Percentiles rank a stretch among this genome's conserved stretches.
These are phyloP conservation scores for Geotrichum siamense DNA, from an alignment of 1,139 yeast genomes.

Conservation along the genomic window DNA sequence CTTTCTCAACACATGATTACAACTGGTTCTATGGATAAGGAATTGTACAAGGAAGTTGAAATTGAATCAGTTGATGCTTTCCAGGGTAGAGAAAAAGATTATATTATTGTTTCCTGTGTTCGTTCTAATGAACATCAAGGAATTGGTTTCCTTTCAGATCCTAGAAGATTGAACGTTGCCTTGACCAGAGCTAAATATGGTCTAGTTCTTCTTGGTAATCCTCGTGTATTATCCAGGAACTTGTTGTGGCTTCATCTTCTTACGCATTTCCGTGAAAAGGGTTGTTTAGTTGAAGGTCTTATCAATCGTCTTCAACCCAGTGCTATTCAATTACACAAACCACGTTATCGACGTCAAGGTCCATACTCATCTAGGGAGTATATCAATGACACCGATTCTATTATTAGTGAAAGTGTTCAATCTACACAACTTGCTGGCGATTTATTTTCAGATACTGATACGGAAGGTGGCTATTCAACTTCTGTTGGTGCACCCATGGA, in stretches of 20 bases:
- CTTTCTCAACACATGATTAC: constrained; percentile 70
- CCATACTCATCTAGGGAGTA: constrained; percentile 3
- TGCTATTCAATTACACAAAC: constrained; percentile 42
- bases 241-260: constrained; percentile 73
- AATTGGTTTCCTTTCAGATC: constrained; percentile 85
- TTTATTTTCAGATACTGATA: constrained; percentile 11
- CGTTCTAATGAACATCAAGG: constrained; percentile 78
- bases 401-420: constrained; percentile 12
- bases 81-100: constrained; percentile 94
- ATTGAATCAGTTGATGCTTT: constrained; percentile 93
- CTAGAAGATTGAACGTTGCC: constrained; percentile 88
- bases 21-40: constrained; percentile 58
- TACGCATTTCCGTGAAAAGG: constrained; percentile 72
- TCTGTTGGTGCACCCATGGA: constrained; percentile 13
- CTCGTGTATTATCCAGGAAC: constrained; percentile 65
- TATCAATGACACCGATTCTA: constrained; percentile 12
- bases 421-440: constrained; percentile 13
- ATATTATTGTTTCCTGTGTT: constrained; percentile 81
- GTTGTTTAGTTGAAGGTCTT: constrained; percentile 90
- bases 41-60: constrained; percentile 65
- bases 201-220: constrained; percentile 74
- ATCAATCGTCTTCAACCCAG: constrained; percentile 71
- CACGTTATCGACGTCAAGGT: constrained; percentile 6
- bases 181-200: constrained; percentile 89
- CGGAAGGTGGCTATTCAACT: constrained; percentile 4